phyloP scores from a whole-genome alignment of 768 basidiomycete genomes.

The Lentinula lateritia region DNA sequence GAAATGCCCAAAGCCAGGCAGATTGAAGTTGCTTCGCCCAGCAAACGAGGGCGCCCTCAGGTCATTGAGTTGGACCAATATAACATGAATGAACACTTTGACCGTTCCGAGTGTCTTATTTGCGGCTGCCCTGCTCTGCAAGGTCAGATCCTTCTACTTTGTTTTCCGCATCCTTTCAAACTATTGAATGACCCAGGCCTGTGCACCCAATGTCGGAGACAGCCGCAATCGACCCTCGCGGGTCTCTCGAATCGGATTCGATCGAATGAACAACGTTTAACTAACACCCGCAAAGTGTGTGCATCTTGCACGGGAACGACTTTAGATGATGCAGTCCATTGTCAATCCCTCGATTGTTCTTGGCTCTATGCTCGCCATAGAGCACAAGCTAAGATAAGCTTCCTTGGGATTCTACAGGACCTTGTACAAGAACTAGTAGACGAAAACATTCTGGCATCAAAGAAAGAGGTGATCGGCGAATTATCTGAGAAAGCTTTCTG shows the following conservation, averaged over 20 bases:
- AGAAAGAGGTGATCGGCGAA: background rate
- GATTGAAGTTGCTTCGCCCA: conserved; percentile 29
- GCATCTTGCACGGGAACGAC: conserved; percentile 58
- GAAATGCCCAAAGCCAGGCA: conserved; percentile 66
- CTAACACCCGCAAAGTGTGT: conserved; percentile 65
- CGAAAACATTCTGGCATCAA: background rate
- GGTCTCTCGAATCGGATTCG: conserved; percentile 50
- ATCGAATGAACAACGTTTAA: conserved; percentile 47
- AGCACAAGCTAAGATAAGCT: conserved; percentile 37
- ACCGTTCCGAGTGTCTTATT: conserved; percentile 60
- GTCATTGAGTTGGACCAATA: conserved; percentile 26
- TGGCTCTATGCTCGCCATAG: conserved; percentile 74
- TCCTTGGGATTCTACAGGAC: conserved; percentile 26
- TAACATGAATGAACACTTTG: conserved; percentile 75
- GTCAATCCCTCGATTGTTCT: conserved; percentile 83
- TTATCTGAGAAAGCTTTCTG: background rate
- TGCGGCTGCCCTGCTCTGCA: conserved; percentile 54
- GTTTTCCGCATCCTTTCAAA: background rate
- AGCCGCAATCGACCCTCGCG: conserved; percentile 50
- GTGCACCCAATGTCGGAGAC: conserved; percentile 55
- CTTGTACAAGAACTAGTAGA: conserved; percentile 29
- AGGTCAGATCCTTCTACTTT: conserved; percentile 29
- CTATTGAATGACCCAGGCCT: conserved; percentile 34
- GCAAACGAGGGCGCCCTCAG: conserved; percentile 15
- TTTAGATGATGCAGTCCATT: conserved; percentile 55